These are phyloP conservation scores for Kluyveromyces marxianus DNA, from an alignment of 1,139 yeast genomes.

Conservation along the genomic window DNA sequence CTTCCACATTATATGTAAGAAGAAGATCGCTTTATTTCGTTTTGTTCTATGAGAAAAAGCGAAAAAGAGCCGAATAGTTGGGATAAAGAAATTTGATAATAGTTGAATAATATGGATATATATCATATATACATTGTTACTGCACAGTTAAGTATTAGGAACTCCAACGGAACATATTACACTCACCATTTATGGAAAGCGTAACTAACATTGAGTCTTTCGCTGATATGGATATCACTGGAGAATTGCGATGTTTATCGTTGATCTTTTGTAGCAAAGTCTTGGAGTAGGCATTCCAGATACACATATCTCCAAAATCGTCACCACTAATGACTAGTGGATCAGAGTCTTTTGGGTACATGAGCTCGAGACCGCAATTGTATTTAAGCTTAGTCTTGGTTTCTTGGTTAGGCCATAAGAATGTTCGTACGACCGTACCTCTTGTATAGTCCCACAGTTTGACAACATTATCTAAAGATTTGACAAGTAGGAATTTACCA, in stretches of 20 bases:
- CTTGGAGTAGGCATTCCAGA: conserved; percentile 75
- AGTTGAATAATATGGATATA: neutral
- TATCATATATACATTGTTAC: neutral
- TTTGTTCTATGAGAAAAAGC: too few species aligned
- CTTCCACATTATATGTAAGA: too few species aligned
- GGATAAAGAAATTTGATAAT: too few species aligned
- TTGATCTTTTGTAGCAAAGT: conserved; percentile 37
- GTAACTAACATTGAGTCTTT: conserved; percentile 38
- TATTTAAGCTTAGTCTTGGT: conserved; percentile 15
- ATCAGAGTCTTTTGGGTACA: conserved; percentile 24
- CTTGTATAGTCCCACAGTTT: conserved; percentile 79
- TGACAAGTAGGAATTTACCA: conserved; percentile 69
- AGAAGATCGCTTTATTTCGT: too few species aligned
- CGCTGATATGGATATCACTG: conserved; percentile 45
- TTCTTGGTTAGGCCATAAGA: conserved; percentile 24
- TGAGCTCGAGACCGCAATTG: conserved; percentile 44
- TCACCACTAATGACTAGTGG: conserved; percentile 56
- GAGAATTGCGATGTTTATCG: conserved; percentile 28
- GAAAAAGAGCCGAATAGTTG: too few species aligned
- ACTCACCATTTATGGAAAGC: conserved; percentile 37
- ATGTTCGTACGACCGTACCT: conserved; percentile 73
- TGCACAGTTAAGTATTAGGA: neutral
- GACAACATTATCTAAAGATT: conserved; percentile 72
- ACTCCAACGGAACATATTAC: conserved; percentile 23
- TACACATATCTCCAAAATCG: conserved; percentile 48